Conservation (phyloP, 768 basidiomycete species). For the Naematelia aurantialba region DNA sequence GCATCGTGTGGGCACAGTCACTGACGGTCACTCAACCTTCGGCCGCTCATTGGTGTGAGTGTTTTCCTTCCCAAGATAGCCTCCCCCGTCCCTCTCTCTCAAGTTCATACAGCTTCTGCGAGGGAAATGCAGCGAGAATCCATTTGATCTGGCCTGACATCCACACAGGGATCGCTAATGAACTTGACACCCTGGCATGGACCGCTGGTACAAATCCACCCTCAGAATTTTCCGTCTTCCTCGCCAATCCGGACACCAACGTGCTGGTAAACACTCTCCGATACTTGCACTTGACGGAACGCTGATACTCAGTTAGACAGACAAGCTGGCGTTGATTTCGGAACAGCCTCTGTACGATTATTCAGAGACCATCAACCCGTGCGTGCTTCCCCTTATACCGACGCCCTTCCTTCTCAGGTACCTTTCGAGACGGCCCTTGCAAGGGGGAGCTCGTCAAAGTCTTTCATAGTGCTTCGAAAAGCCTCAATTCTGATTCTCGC, state of each 20-base stretch:
- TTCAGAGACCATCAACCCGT: constrained; percentile 42
- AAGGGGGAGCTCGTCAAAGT: background rate
- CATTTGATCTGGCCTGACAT: background rate
- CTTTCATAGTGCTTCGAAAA: background rate
- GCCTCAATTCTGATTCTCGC: background rate
- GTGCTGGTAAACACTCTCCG: constrained; percentile 31
- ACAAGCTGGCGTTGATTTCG: constrained; percentile 28
- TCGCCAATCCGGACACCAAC: constrained; percentile 26
- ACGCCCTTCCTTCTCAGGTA: background rate
- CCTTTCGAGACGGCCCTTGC: background rate
- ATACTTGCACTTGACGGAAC: background rate
- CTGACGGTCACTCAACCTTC: constrained; percentile 1
- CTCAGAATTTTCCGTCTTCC: constrained; percentile 42
- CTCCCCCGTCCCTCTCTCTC: background rate
- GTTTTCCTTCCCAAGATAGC: background rate
- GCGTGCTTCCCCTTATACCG: constrained; percentile 8
- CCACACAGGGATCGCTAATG: constrained; percentile 35
- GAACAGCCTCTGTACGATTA: constrained; percentile 22
- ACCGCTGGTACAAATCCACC: constrained; percentile 21
- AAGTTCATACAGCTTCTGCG: background rate
- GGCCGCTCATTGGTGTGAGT: constrained; percentile 4
- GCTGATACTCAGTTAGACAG: constrained; percentile 14
- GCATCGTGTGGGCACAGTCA: background rate
- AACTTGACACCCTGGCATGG: constrained; percentile 44
- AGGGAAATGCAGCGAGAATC: background rate